A percentile compares a stretch with the other conserved stretches of the same genome.
Conservation (phyloP, 225 moss, liverwort and hornwort genomes). For the Sphagnum contortum region DNA sequence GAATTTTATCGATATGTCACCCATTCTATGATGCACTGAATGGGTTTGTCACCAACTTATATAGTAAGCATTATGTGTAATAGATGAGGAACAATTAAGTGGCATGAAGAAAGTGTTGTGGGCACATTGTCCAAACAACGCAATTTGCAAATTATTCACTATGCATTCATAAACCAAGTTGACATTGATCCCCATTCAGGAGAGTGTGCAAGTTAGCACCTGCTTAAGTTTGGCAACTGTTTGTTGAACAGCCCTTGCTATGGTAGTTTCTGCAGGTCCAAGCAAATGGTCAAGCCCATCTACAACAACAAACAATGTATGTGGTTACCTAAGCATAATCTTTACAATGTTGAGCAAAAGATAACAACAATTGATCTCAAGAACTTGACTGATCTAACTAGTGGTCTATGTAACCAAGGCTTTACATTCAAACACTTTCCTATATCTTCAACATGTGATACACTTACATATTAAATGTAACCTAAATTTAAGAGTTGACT, state of each 20-base stretch:
- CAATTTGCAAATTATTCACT: too few species aligned
- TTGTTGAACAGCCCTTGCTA: conserved; percentile 2
- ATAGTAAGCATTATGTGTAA: too few species aligned
- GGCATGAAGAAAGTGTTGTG: too few species aligned
- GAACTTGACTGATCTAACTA: not conserved
- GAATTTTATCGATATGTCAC: too few species aligned
- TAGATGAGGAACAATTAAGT: too few species aligned
- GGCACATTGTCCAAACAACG: too few species aligned
- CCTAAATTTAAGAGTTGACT: too few species aligned
- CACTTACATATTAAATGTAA: not conserved
- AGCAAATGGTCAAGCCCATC: conserved; percentile 2
- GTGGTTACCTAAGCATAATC: not conserved
- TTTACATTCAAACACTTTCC: not conserved
- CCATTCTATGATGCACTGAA: too few species aligned
- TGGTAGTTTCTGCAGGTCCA: conserved; percentile 3
- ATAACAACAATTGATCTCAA: not conserved
- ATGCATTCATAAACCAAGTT: too few species aligned
- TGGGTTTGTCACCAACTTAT: too few species aligned
- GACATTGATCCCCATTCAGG: too few species aligned
- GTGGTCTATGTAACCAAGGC: not conserved
- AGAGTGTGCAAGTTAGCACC: not conserved
- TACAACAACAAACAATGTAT: not conserved
- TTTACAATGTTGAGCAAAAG: not conserved
- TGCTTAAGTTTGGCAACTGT: not conserved
- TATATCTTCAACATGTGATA: not conserved